Conservation (phyloP, 2,329 filamentous ascomycete genomes). For the Scorias spongiosa region DNA sequence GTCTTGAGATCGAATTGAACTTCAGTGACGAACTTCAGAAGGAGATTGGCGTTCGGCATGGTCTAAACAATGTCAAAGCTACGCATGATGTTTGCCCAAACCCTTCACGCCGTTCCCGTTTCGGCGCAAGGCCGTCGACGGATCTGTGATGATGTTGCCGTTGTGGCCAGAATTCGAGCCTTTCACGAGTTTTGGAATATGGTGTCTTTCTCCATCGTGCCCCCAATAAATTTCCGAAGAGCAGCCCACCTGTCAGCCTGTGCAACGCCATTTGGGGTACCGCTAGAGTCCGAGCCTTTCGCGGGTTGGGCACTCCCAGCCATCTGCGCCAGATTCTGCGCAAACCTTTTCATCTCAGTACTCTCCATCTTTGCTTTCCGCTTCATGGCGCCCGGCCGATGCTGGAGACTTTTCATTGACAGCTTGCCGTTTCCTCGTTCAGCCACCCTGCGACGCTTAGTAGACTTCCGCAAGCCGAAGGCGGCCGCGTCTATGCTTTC, state of each 20-base stretch:
- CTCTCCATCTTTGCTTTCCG: conserved; percentile 65
- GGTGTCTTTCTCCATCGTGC: conserved; percentile 65
- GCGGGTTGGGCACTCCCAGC: conserved; percentile 7
- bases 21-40: no score
- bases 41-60: no score
- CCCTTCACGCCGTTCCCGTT: no score
- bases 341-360: conserved; percentile 72
- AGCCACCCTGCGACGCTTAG: conserved; percentile 7
- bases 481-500: conserved; percentile 2
- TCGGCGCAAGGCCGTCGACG: no score
- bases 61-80: no score
- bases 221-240: conserved; percentile 66
- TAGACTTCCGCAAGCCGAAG: conserved; percentile 8
- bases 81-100: no score
- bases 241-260: conserved; percentile 57
- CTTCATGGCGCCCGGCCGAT: conserved; percentile 65
- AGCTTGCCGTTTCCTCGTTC: conserved; percentile 42
- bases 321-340: conserved; percentile 66
- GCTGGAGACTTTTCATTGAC: conserved; percentile 58
- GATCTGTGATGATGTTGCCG: no score
- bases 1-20: no score
- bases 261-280: conserved; percentile 22
- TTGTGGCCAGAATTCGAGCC: background rate
- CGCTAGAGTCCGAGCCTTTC: conserved; percentile 10
- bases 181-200: background rate